A percentile compares a stretch with the other conserved stretches of the same genome.
Conservation (phyloP, 2,329 filamentous ascomycete genomes). For the Sphaerulina musiva region DNA sequence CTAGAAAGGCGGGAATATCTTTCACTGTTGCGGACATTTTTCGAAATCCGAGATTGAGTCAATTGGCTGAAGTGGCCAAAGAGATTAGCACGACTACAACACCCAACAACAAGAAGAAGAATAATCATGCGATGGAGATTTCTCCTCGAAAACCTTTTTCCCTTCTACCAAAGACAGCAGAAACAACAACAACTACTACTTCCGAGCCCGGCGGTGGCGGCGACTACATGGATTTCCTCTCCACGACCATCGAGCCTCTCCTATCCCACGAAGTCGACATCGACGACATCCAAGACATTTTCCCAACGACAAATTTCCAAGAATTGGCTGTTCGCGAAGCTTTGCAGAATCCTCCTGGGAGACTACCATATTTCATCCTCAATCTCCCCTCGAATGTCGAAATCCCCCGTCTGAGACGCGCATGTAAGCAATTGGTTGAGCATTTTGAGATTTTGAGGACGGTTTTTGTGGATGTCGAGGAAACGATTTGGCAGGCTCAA, state of each 20-base stretch:
- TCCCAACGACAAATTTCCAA: conserved; percentile 25
- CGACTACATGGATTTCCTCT: conserved; percentile 4
- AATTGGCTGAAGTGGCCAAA: background rate
- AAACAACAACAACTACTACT: too few relatives aligned
- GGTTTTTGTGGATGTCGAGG: conserved; percentile 44
- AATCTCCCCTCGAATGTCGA: conserved; percentile 21
- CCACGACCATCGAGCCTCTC: conserved; percentile 2
- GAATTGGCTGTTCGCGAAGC: conserved; percentile 15
- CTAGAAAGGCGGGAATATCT: conserved; percentile 33
- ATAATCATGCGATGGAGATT: background rate
- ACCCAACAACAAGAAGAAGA: background rate
- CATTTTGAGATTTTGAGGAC: conserved; percentile 48
- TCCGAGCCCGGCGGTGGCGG: background rate
- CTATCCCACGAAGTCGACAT: background rate
- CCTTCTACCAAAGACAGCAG: background rate
- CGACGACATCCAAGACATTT: conserved; percentile 15
- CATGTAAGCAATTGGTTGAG: conserved; percentile 17
- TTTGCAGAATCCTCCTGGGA: conserved; percentile 9
- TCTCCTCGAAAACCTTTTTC: conserved; percentile 6
- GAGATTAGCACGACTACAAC: background rate
- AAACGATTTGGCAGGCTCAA: conserved; percentile 38
- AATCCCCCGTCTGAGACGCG: conserved; percentile 17
- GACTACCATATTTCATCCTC: conserved; percentile 23
- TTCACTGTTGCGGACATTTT: conserved; percentile 43
- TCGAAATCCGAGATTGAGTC: conserved; percentile 24